Percentiles rank a stretch among this genome's conserved stretches.
Evolutionary conservation across 2,329 filamentous ascomycete genomes (phyloP).

Genomic region (Sporothrix curviconia): DNA sequence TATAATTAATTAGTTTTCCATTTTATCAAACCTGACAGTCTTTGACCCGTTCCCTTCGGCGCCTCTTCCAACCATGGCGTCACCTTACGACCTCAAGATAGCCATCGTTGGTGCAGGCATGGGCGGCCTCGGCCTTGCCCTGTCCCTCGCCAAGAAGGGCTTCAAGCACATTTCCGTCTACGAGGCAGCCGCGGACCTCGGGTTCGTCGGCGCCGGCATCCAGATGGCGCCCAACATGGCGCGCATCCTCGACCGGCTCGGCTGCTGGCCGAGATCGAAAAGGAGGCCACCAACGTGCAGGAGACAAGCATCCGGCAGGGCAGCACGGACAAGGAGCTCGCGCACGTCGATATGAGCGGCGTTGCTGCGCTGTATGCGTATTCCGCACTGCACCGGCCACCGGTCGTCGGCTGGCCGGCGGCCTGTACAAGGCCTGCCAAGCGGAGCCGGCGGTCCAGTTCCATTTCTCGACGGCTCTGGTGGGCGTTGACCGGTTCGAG

Average conservation of each 20-base stretch:
- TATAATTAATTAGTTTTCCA: too few species aligned
- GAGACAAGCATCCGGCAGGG: conserved; percentile 71
- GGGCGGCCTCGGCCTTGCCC: conserved; percentile 66
- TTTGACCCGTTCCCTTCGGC: too few species aligned
- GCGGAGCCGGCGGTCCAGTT: conserved; percentile 57
- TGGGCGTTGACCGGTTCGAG: conserved; percentile 51
- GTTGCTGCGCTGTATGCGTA: conserved; percentile 64
- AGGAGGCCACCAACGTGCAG: conserved; percentile 62
- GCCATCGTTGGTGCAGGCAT: conserved; percentile 49
- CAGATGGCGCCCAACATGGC: conserved; percentile 80
- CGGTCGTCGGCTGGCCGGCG: conserved; percentile 63
- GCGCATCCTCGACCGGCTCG: conserved; percentile 64
- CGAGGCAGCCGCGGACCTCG: conserved; percentile 64
- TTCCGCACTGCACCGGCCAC: conserved; percentile 75
- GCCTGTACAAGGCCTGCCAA: conserved; percentile 64
- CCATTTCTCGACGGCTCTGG: conserved; percentile 55
- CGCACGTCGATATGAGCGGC: conserved; percentile 62
- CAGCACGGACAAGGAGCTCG: conserved; percentile 60
- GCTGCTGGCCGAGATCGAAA: conserved; percentile 63
- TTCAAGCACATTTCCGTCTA: conserved; percentile 69
- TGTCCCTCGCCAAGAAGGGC: conserved; percentile 68
- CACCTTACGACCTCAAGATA: conserved; percentile 26
- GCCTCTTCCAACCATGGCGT: too few species aligned
- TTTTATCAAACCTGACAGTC: too few species aligned
- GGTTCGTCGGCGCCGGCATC: conserved; percentile 79